phyloP scores from a whole-genome alignment of 257 asterid species.

The Solanum chiquidenum region DNA sequence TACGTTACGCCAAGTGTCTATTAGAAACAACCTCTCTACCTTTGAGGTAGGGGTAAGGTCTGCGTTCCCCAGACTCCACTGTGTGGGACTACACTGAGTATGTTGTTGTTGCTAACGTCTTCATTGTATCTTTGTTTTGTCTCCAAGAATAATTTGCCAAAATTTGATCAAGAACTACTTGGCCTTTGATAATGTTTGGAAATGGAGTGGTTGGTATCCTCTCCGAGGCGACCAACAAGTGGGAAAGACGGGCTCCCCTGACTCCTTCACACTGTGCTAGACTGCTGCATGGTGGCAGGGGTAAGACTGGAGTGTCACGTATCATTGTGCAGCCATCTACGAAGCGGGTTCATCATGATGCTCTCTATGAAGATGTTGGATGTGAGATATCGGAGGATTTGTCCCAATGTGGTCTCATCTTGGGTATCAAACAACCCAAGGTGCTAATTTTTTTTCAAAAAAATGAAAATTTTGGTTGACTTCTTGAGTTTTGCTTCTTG shows the following conservation, averaged over 20 bases:
- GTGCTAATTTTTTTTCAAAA: slow-evolving; percentile 12
- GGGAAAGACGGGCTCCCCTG: slow-evolving; percentile 95
- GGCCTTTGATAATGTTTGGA: slow-evolving; percentile 44
- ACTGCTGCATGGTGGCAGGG: slow-evolving; percentile 61
- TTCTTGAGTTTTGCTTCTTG: background rate
- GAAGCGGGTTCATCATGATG: slow-evolving; percentile 84
- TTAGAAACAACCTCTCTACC: background rate
- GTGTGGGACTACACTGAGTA: background rate
- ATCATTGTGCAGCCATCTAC: slow-evolving; percentile 89
- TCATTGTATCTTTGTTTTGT: background rate
- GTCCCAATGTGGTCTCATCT: slow-evolving; percentile 76
- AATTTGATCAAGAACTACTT: background rate
- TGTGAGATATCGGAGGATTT: slow-evolving; percentile 85
- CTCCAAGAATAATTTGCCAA: background rate
- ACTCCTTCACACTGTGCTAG: slow-evolving; percentile 93
- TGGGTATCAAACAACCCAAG: slow-evolving; percentile 94
- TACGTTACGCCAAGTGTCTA: background rate
- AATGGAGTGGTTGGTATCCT: slow-evolving; percentile 88
- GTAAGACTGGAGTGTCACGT: slow-evolving; percentile 74
- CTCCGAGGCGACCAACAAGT: slow-evolving; percentile 89
- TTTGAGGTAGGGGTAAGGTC: background rate
- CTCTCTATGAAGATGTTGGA: slow-evolving; percentile 91
- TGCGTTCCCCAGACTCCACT: background rate
- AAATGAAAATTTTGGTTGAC: background rate
- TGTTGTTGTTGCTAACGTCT: background rate